Conservation (phyloP, 2,329 filamentous ascomycete species). For the Aureobasidium sp. region DNA sequence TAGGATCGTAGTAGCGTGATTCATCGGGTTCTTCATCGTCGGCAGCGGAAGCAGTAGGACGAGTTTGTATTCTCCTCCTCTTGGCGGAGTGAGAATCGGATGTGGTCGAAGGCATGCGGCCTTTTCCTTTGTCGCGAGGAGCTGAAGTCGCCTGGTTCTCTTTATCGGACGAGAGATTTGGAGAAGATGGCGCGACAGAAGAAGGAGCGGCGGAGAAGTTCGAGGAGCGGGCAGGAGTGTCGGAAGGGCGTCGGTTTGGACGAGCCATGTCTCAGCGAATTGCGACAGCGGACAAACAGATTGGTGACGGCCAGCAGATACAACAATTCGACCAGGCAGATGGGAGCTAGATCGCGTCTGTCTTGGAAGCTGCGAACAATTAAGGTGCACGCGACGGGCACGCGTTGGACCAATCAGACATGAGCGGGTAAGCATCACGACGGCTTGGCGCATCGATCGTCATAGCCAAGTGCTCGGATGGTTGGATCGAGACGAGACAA, state of each 20-base stretch:
- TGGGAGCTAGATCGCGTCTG: background rate
- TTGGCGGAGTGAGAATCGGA: slow-evolving; percentile 26
- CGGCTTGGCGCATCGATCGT: slow-evolving; percentile 1
- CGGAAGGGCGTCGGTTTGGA: background rate
- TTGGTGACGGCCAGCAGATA: background rate
- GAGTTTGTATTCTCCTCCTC: slow-evolving; percentile 20
- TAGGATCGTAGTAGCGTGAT: slow-evolving; percentile 63
- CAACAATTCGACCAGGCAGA: background rate
- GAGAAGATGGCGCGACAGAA: background rate
- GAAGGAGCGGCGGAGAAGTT: background rate
- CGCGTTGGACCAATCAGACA: background rate
- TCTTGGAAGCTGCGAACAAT: background rate
- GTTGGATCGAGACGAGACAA: background rate
- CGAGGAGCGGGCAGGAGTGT: background rate
- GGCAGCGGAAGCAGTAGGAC: slow-evolving; percentile 20
- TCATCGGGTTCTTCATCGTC: slow-evolving; percentile 27
- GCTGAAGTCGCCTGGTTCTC: slow-evolving; percentile 34
- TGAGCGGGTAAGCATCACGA: background rate
- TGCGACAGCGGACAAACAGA: background rate
- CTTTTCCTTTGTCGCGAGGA: slow-evolving; percentile 38
- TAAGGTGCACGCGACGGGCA: background rate
- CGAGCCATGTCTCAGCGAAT: slow-evolving; percentile 7
- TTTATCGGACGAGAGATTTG: slow-evolving; percentile 33
- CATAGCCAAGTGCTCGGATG: background rate
- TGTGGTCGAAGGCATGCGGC: slow-evolving; percentile 36